These are phyloP conservation scores for Aureobasidium pullulans DNA, from an alignment of 2,329 filamentous ascomycete species.

Conservation along the genomic window DNA sequence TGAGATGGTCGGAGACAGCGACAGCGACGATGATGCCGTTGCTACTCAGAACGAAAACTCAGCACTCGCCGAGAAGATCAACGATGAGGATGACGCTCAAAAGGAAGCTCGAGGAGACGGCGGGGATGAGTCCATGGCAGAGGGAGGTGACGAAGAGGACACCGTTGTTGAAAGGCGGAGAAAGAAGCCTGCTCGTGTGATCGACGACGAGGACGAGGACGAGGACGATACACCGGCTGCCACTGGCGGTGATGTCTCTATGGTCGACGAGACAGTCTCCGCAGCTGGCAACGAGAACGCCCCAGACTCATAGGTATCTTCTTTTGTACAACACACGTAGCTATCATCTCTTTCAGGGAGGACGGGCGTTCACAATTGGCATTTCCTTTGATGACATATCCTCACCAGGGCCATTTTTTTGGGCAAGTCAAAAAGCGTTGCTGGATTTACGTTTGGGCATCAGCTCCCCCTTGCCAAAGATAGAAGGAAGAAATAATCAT, in stretches of 20 bases:
- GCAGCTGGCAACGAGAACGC: slow-evolving; percentile 15
- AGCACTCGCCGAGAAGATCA: slow-evolving; percentile 16
- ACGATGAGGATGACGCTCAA: slow-evolving; percentile 25
- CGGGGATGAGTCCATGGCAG: slow-evolving; percentile 12
- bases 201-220: slow-evolving; percentile 26
- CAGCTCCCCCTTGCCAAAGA: neutral
- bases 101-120: slow-evolving; percentile 19
- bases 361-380: neutral
- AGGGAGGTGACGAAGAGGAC: slow-evolving; percentile 17
- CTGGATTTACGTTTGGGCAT: neutral
- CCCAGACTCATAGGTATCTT: neutral
- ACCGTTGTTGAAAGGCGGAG: slow-evolving; percentile 18
- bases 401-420: neutral
- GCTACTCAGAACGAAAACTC: slow-evolving; percentile 20
- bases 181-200: slow-evolving; percentile 25
- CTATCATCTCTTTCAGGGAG: neutral
- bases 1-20: slow-evolving; percentile 74
- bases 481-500: neutral
- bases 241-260: slow-evolving; percentile 14
- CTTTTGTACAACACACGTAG: neutral
- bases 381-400: neutral
- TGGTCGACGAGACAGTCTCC: slow-evolving; percentile 11
- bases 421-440: neutral
- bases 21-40: slow-evolving; percentile 47
- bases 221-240: slow-evolving; percentile 21